A percentile compares a stretch with the other conserved stretches of the same genome.
Evolutionary conservation across 2,329 filamentous ascomycete species (phyloP).

Genomic region (Pseudogymnoascus sp.): DNA sequence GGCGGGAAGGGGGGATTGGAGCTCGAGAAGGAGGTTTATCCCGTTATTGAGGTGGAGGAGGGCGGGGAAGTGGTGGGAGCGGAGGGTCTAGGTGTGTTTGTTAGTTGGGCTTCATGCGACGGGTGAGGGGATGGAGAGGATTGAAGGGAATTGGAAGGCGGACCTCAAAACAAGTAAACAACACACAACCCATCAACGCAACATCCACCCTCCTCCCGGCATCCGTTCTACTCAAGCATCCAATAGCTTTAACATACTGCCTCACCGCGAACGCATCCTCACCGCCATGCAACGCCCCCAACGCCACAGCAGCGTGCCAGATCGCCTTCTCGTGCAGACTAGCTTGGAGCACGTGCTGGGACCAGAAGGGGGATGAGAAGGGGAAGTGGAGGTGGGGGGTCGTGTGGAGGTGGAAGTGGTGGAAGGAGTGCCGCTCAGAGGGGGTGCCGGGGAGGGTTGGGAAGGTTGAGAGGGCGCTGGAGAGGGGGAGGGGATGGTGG

Average conservation of each 20-base stretch:
- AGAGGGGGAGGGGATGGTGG: not conserved
- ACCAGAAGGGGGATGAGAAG: constrained; percentile 60
- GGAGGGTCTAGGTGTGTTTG: constrained; percentile 32
- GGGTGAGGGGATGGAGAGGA: constrained; percentile 24
- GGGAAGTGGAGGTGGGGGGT: constrained; percentile 57
- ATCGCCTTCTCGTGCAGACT: constrained; percentile 54
- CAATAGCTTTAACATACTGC: constrained; percentile 50
- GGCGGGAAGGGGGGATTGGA: not conserved
- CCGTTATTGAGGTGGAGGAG: constrained; percentile 38
- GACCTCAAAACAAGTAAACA: constrained; percentile 45
- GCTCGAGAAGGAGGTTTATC: constrained; percentile 31
- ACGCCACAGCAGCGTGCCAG: constrained; percentile 57
- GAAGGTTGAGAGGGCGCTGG: not conserved
- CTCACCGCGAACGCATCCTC: constrained; percentile 48
- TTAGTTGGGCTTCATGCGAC: not conserved
- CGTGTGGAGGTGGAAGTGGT: constrained; percentile 52
- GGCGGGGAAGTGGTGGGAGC: constrained; percentile 33
- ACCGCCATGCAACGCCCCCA: constrained; percentile 60
- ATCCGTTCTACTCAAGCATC: not conserved
- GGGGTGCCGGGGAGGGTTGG: constrained; percentile 19
- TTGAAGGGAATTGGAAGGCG: no score
- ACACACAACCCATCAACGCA: constrained; percentile 38
- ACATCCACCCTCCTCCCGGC: constrained; percentile 21
- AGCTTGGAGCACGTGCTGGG: constrained; percentile 51
- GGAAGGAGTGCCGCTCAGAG: constrained; percentile 51